Base-by-base conservation (phyloP, 495 filamentous ascomycete species). In the Chaetomidium leptoderma region DNA sequence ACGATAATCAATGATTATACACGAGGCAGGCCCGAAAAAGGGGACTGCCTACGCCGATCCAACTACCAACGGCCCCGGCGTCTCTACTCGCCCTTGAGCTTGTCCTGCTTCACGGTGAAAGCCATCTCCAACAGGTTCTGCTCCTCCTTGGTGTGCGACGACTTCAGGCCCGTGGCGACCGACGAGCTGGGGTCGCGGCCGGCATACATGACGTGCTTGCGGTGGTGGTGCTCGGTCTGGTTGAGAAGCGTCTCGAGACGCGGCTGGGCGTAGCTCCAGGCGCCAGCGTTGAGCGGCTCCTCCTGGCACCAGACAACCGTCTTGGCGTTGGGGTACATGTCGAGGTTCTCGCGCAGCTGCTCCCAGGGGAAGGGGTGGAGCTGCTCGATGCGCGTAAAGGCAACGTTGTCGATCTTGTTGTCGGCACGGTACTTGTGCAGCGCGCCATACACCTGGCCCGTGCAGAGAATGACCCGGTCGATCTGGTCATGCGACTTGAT, bases 311-410 rank as follows among this genome's bases (percentile, higher is more conserved):
- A 98, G 57, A 97, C 89, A 58, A 98, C 92, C 60, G 91, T 89
- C 79, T 95, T 87, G 68, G 93, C 90, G 71, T 97, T 97, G 71
- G 91, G 88, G 77, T 98, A 98, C 75, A 74, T 82, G 77, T 98
- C 91, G 30, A 98, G 80, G 79, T 97, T 97, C 71, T 97, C 92
- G 74, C 86, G 86, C 43, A 98, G 84, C 77, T 92, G 89, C 63
- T 89, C 86, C 92, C 93, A 98, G 6, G 93, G 93, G 91, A 98
- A 98, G 66, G 93, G 93, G 75, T 97, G 88, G 29, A 98, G 83
- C 78, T 98, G 93, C 78, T 98, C 93, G 64, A 98, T 84, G 67
- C 93, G 91, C 43, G 90, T 95, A 74, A 98, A 87, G 71, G 90
- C 93, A 21, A 90, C 86, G 72, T 96, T 84, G 69, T 90, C 89